phyloP scores from a whole-genome alignment of 225 moss, liverwort and hornwort species.

The Bryoerythrophyllum caledonicum region DNA sequence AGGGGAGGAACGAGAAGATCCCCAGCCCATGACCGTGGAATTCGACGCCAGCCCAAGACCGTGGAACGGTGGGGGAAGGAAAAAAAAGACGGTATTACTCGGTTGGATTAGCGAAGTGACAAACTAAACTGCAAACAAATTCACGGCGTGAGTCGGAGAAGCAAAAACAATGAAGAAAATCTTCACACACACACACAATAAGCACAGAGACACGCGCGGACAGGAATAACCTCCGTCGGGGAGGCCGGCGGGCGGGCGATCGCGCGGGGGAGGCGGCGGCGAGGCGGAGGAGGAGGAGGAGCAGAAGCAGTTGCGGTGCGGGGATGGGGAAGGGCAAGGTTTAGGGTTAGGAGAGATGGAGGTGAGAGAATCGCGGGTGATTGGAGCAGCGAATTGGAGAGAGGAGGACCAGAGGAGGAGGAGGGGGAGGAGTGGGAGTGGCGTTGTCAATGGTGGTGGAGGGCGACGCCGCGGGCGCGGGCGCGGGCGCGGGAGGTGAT shows the following conservation, averaged over 20 bases:
- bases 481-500: too few species aligned
- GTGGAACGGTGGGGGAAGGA: too few species aligned
- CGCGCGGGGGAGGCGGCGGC: neutral
- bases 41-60: too few species aligned
- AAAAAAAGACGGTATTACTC: neutral
- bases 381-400: constrained; percentile 35
- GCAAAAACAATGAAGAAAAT: neutral
- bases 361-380: constrained; percentile 33
- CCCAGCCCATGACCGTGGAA: constrained; percentile 14
- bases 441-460: constrained; percentile 58
- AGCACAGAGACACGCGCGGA: neutral
- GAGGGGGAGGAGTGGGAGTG: constrained; percentile 4
- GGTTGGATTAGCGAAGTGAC: neutral
- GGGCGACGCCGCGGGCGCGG: constrained; percentile 25
- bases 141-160: neutral
- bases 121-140: neutral
- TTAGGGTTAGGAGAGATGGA: constrained; percentile 38
- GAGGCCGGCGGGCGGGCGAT: neutral
- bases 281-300: too few species aligned
- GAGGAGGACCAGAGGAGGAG: neutral
- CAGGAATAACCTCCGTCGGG: neutral
- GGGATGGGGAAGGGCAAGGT: neutral
- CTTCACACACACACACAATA: neutral
- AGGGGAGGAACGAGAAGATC: neutral
- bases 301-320: too few species aligned